phyloP scores from a whole-genome alignment of 768 basidiomycete species.

The Polyporus arcularius region DNA sequence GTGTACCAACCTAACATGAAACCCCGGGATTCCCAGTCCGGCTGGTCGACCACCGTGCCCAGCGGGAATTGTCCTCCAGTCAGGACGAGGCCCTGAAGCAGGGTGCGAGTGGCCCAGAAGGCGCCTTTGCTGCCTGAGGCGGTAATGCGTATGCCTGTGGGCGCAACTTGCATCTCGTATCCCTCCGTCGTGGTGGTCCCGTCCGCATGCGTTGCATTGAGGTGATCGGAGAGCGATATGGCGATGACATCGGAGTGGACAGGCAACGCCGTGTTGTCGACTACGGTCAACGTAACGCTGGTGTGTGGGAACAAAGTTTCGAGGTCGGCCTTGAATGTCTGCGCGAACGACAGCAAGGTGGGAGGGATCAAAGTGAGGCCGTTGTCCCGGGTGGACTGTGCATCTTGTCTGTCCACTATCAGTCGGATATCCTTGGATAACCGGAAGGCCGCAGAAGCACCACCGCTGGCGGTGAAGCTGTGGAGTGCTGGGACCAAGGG shows the following conservation, averaged over 20 bases:
- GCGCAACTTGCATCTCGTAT: slow-evolving; percentile 21
- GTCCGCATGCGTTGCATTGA: slow-evolving; percentile 19
- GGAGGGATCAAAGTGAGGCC: slow-evolving; percentile 29
- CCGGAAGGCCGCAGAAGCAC: slow-evolving; percentile 5
- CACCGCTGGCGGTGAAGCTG: not conserved
- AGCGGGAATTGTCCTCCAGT: slow-evolving; percentile 23
- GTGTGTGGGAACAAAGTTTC: slow-evolving; percentile 21
- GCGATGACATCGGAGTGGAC: slow-evolving; percentile 10
- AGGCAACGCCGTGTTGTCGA: not conserved
- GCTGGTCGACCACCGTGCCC: slow-evolving; percentile 24
- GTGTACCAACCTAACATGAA: slow-evolving; percentile 28
- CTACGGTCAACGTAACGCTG: slow-evolving; percentile 4
- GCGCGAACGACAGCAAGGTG: slow-evolving; percentile 22
- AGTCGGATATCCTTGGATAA: slow-evolving; percentile 16
- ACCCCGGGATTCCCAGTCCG: slow-evolving; percentile 29
- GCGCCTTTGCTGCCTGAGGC: slow-evolving; percentile 27
- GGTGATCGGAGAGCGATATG: slow-evolving; percentile 10
- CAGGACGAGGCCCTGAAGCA: slow-evolving; percentile 28
- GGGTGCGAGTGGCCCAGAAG: slow-evolving; percentile 31
- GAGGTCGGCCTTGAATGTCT: slow-evolving; percentile 28
- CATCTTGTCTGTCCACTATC: slow-evolving; percentile 17
- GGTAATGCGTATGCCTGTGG: slow-evolving; percentile 18
- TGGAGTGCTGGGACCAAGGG: slow-evolving; percentile 24
- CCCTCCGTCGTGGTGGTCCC: slow-evolving; percentile 25
- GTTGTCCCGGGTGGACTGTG: slow-evolving; percentile 14